These are phyloP conservation scores for Ceratobasidium sp. DNA, from an alignment of 1,284 basidiomycete species.

Conservation along the genomic window DNA sequence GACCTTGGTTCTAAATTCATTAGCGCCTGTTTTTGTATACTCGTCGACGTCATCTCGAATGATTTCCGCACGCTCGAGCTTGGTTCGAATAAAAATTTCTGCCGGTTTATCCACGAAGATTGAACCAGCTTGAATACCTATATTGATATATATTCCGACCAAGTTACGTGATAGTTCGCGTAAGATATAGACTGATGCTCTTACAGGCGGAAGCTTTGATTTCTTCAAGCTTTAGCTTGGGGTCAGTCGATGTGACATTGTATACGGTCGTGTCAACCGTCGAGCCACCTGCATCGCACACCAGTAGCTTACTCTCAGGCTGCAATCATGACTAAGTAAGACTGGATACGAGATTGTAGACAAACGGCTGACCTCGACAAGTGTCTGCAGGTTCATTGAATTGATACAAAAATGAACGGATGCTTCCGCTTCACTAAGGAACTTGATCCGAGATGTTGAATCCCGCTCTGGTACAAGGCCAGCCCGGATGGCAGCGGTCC, in stretches of 20 bases:
- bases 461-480: constrained; percentile 2
- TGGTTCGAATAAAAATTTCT: background rate
- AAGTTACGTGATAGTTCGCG: background rate
- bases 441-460: constrained; percentile 27
- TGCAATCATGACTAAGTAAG: too few species aligned
- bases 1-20: too few species aligned
- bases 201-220: constrained; percentile 35
- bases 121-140: constrained; percentile 44
- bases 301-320: constrained; percentile 44
- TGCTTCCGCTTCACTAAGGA: constrained; percentile 50
- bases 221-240: constrained; percentile 47
- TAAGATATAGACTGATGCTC: background rate
- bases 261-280: constrained; percentile 50
- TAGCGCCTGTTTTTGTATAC: too few species aligned
- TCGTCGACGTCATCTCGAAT: constrained; percentile 18
- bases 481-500: constrained; percentile 44
- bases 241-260: constrained; percentile 26
- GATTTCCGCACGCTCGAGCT: background rate
- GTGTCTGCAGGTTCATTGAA: too few species aligned
- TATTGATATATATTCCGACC: background rate
- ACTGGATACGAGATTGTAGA: too few species aligned
- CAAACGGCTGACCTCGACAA: too few species aligned
- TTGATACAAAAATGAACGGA: constrained; percentile 47
- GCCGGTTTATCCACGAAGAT: constrained; percentile 35
- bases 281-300: constrained; percentile 51